Percentiles rank a stretch among this genome's conserved stretches.
phyloP scores from a whole-genome alignment of 768 basidiomycete genomes.

The Tulasnella sp. region DNA sequence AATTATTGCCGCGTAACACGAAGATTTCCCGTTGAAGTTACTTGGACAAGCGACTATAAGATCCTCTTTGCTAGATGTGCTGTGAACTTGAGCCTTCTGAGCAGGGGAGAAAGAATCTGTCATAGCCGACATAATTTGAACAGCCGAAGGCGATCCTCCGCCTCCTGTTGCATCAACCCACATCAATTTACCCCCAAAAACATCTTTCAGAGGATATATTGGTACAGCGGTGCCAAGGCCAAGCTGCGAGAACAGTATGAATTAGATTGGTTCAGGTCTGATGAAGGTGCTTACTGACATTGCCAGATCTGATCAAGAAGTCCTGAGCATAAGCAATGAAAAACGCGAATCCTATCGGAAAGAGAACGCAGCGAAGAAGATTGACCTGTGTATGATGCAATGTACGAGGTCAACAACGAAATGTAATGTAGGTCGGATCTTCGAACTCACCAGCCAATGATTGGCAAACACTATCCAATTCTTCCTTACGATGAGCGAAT shows the following conservation, averaged over 20 bases:
- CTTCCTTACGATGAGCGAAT: conserved; percentile 1
- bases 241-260: conserved; percentile 21
- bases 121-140: conserved; percentile 47
- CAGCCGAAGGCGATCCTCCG: conserved; percentile 39
- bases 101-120: conserved; percentile 37
- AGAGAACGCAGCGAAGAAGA: conserved; percentile 21
- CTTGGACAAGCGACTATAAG: conserved; percentile 51
- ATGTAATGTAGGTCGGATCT: neutral
- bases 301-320: conserved; percentile 14
- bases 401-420: neutral
- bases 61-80: conserved; percentile 35
- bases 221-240: conserved; percentile 21
- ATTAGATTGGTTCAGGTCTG: conserved; percentile 14
- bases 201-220: conserved; percentile 17
- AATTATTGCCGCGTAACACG: conserved; percentile 54
- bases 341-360: conserved; percentile 23
- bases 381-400: conserved; percentile 17
- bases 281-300: conserved; percentile 7
- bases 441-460: conserved; percentile 15
- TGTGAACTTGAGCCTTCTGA: conserved; percentile 39
- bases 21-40: conserved; percentile 57
- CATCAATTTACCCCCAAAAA: conserved; percentile 17
- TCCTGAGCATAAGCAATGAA: conserved; percentile 23
- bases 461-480: conserved; percentile 22
- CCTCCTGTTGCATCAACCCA: conserved; percentile 61